A percentile compares a stretch with the other conserved stretches of the same genome.
Conservation (phyloP, 164 flowering plant species). For the Hamamelis virginiana region DNA sequence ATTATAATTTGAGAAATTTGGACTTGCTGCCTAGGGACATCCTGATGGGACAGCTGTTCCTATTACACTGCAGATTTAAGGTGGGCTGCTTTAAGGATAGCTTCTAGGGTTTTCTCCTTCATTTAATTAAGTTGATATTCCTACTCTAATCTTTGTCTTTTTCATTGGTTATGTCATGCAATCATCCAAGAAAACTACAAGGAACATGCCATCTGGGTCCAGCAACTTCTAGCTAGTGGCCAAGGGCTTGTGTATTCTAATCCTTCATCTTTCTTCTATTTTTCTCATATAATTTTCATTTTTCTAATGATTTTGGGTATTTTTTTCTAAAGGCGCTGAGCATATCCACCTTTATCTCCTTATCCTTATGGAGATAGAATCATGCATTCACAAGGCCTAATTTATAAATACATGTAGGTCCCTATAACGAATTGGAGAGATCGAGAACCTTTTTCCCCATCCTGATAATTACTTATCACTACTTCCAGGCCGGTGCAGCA, state of each 20-base stretch:
- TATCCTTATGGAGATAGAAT: slow-evolving; percentile 16
- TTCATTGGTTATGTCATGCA: slow-evolving; percentile 20
- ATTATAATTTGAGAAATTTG: too few relatives aligned
- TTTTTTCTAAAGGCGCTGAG: slow-evolving; percentile 11
- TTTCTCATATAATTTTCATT: not conserved
- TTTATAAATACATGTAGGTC: too few relatives aligned
- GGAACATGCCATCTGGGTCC: not conserved
- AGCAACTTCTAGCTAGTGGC: too few relatives aligned
- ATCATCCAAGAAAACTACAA: not conserved
- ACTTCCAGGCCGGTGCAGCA: too few relatives aligned
- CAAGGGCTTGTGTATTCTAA: not conserved
- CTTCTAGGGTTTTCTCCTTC: not conserved
- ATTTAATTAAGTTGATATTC: not conserved
- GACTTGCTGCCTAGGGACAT: too few relatives aligned
- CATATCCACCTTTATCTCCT: slow-evolving; percentile 23
- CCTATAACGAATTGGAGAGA: too few relatives aligned
- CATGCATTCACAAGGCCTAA: slow-evolving; percentile 19
- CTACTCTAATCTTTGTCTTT: not conserved
- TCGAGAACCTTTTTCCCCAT: too few relatives aligned
- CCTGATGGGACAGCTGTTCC: too few relatives aligned
- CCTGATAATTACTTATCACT: too few relatives aligned
- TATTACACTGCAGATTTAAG: too few relatives aligned
- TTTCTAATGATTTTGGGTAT: not conserved
- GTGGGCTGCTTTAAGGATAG: too few relatives aligned
- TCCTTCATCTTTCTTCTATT: too few relatives aligned